Conservation (phyloP, 805 yeast species). For the Deakozyma indianensis region DNA sequence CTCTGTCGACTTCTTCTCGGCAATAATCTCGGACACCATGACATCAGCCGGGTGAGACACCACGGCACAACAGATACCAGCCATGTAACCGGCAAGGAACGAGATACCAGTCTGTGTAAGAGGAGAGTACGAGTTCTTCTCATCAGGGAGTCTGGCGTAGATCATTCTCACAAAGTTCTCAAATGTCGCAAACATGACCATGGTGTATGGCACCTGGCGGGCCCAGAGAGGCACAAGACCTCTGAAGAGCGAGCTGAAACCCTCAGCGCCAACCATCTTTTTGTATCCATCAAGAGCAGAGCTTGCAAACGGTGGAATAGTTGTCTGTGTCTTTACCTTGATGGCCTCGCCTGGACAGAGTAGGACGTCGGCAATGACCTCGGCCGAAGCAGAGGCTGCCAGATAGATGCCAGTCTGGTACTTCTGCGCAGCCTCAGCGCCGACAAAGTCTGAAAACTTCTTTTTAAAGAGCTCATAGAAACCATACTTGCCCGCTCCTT, state of each 20-base stretch:
- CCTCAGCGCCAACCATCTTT: constrained; percentile 53
- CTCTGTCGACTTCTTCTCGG: constrained; percentile 53
- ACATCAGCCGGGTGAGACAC: constrained; percentile 99
- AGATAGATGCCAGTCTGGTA: constrained; percentile 64
- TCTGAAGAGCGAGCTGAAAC: constrained; percentile 63
- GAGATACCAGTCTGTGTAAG: constrained; percentile 87
- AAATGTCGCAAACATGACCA: constrained; percentile 92
- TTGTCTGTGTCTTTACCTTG: constrained; percentile 87
- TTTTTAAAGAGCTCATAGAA: constrained; percentile 85
- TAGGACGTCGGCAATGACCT: constrained; percentile 77
- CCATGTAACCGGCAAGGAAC: constrained; percentile 89
- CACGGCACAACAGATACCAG: constrained; percentile 92
- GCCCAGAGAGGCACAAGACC: constrained; percentile 90
- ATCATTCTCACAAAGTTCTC: constrained; percentile 79
- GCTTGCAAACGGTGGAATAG: constrained; percentile 70
- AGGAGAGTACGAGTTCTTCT: constrained; percentile 54
- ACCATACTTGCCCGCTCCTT: constrained; percentile 97
- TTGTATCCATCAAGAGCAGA: constrained; percentile 51
- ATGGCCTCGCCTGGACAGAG: constrained; percentile 93
- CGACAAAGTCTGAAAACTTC: constrained; percentile 52
- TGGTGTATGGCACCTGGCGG: constrained; percentile 96
- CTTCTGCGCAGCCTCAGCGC: constrained; percentile 42
- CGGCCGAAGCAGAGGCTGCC: constrained; percentile 87
- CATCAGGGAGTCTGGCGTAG: constrained; percentile 57
- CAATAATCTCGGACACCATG: constrained; percentile 85